Evolutionary conservation across 2,329 filamentous ascomycete genomes (phyloP).

Genomic region (Monosporascus sp.): DNA sequence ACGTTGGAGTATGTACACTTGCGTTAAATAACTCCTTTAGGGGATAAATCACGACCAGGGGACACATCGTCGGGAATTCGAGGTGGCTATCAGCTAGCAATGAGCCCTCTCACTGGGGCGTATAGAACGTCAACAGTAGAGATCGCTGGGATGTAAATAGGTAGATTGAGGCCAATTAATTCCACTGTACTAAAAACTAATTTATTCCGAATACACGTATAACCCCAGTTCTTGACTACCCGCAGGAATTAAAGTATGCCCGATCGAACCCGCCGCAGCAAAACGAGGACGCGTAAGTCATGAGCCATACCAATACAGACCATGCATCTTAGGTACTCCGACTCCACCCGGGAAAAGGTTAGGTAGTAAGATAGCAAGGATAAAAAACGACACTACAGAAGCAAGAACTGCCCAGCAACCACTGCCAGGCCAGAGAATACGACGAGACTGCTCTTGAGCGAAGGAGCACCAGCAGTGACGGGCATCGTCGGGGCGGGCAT

Average conservation of each 20-base stretch:
- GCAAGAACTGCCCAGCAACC: constrained; percentile 21
- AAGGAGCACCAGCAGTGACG: constrained; percentile 19
- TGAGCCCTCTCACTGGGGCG: too few species aligned
- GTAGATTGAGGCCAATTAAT: too few species aligned
- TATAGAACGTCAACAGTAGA: too few species aligned
- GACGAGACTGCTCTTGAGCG: constrained; percentile 21
- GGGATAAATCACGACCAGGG: too few species aligned
- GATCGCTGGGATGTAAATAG: too few species aligned
- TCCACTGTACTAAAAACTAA: too few species aligned
- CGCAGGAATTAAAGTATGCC: neutral
- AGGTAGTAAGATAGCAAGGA: neutral
- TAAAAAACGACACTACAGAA: constrained; percentile 16
- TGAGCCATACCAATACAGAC: neutral
- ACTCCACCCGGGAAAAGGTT: neutral
- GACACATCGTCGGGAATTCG: too few species aligned
- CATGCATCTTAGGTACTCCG: neutral
- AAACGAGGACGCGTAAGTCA: neutral
- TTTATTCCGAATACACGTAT: too few species aligned
- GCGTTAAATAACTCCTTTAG: too few species aligned
- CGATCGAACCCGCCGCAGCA: neutral
- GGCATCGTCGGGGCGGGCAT: constrained; percentile 5
- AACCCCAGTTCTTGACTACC: neutral
- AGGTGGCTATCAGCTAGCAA: too few species aligned
- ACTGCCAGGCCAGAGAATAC: constrained; percentile 22
- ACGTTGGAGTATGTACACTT: too few species aligned